Evolutionary conservation across 495 filamentous ascomycete genomes (phyloP).

Genomic region (Penicillium macrosclerotiorum): DNA sequence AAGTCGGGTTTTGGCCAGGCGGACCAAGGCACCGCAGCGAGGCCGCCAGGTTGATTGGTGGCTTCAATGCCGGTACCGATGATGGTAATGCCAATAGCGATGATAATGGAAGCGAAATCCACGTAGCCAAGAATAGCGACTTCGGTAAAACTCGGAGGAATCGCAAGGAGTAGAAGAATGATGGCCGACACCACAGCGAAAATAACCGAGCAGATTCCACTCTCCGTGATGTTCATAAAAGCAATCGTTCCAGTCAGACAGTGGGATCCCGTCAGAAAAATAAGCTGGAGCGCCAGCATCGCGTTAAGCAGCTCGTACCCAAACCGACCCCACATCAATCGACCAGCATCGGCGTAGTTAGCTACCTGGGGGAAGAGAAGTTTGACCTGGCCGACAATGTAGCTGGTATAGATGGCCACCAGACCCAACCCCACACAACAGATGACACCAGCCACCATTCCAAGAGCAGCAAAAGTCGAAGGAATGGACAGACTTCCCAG

Average conservation of each 20-base stretch:
- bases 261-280: conserved; percentile 71
- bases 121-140: conserved; percentile 61
- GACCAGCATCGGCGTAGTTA: conserved; percentile 65
- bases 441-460: conserved; percentile 58
- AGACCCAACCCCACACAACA: conserved; percentile 57
- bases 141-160: conserved; percentile 55
- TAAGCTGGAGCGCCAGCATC: conserved; percentile 59
- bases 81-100: conserved; percentile 68
- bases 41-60: conserved; percentile 29
- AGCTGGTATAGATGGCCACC: conserved; percentile 69
- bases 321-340: conserved; percentile 59
- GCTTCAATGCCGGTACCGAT: conserved; percentile 56
- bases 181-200: conserved; percentile 62
- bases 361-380: conserved; percentile 60
- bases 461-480: conserved; percentile 55
- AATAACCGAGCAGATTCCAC: conserved; percentile 59
- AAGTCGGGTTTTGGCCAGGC: conserved; percentile 32
- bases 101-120: conserved; percentile 61
- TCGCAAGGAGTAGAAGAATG: conserved; percentile 56
- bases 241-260: conserved; percentile 69
- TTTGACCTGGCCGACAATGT: conserved; percentile 70
- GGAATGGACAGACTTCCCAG: conserved; percentile 62
- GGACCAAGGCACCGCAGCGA: conserved; percentile 36
- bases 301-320: conserved; percentile 61
- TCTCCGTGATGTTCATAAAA: conserved; percentile 58